These are phyloP conservation scores for Warburgia ugandensis DNA, from an alignment of 164 flowering plant species.

Conservation along the genomic window DNA sequence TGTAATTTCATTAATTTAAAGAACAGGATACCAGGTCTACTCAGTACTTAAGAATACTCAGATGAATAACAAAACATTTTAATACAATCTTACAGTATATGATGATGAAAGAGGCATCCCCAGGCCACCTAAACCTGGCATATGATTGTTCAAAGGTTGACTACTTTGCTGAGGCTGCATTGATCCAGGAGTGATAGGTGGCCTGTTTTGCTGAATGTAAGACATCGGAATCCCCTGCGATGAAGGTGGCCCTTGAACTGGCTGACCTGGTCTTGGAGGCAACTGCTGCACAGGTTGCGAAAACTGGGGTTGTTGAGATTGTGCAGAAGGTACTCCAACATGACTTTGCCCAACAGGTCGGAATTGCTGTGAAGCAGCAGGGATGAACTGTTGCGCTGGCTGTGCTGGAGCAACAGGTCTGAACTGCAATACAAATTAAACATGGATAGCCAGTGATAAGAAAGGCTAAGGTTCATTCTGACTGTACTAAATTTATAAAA, in stretches of 20 bases:
- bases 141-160: constrained; percentile 31
- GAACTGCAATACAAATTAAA: constrained; percentile 49
- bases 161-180: constrained; percentile 40
- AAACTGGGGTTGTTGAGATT: constrained; percentile 49
- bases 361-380: constrained; percentile 53
- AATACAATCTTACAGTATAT: constrained; percentile 51
- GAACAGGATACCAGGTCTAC: too few species aligned
- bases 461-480: too few species aligned
- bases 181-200: constrained; percentile 41
- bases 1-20: background rate
- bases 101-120: constrained; percentile 56
- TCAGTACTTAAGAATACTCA: too few species aligned
- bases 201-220: constrained; percentile 43
- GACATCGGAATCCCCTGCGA: constrained; percentile 50
- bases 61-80: background rate
- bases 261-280: constrained; percentile 49
- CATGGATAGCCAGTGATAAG: too few species aligned
- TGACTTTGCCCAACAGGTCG: constrained; percentile 51
- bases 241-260: constrained; percentile 44
- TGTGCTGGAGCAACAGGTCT: constrained; percentile 57
- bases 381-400: constrained; percentile 50
- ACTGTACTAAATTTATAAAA: too few species aligned
- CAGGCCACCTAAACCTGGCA: constrained; percentile 40
- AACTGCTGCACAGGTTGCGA: constrained; percentile 72
- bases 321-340: constrained; percentile 41